Conservation (phyloP, 2,329 filamentous ascomycete species). For the Sporothrix euskadiensis region DNA sequence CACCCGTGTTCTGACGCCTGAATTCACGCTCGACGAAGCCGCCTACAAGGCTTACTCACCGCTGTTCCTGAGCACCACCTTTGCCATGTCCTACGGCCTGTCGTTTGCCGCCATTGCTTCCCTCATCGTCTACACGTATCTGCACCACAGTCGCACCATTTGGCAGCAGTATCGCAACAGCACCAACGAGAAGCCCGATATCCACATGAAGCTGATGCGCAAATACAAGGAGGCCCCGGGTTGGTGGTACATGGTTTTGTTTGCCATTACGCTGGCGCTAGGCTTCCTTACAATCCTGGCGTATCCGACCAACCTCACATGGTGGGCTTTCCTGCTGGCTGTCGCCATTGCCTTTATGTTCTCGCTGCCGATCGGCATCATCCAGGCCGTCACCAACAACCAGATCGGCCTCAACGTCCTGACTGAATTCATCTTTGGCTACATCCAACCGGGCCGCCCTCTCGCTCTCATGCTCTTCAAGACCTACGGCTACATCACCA, state of each 20-base stretch:
- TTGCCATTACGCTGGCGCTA: conserved; percentile 54
- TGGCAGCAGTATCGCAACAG: conserved; percentile 63
- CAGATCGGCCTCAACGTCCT: conserved; percentile 69
- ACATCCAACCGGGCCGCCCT: conserved; percentile 69
- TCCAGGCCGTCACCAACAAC: conserved; percentile 61
- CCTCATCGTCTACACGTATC: conserved; percentile 65
- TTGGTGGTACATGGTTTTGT: conserved; percentile 64
- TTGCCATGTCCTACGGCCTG: conserved; percentile 68
- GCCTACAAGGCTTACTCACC: conserved; percentile 69
- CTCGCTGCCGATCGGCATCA: conserved; percentile 65
- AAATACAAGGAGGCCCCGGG: conserved; percentile 63
- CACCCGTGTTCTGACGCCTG: conserved; percentile 58
- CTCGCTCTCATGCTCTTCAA: conserved; percentile 79
- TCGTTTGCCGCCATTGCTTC: conserved; percentile 72
- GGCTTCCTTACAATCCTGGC: conserved; percentile 57
- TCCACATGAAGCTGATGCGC: conserved; percentile 65
- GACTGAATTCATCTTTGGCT: conserved; percentile 72
- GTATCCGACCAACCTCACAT: conserved; percentile 67
- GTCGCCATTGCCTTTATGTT: conserved; percentile 65
- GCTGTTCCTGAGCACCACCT: conserved; percentile 70
- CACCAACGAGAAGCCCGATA: conserved; percentile 60
- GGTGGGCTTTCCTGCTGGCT: conserved; percentile 72
- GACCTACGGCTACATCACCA: conserved; percentile 69
- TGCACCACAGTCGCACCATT: conserved; percentile 68
- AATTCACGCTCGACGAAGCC: conserved; percentile 62